These are phyloP conservation scores for Neocatenulostroma microsporum DNA, from an alignment of 2,329 filamentous ascomycete species.

Conservation along the genomic window DNA sequence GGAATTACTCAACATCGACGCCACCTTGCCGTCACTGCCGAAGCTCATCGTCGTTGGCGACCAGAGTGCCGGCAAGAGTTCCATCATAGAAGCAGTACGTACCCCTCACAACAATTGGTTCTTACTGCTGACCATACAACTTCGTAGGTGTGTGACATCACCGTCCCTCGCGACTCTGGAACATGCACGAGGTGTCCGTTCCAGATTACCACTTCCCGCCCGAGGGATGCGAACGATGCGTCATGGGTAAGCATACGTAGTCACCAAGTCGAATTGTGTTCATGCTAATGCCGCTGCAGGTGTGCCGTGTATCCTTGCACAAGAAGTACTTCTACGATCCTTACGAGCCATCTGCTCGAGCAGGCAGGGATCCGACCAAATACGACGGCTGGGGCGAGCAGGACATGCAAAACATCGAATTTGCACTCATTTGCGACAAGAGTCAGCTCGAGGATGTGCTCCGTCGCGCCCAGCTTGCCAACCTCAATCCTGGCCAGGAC, in stretches of 20 bases:
- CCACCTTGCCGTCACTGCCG: conserved; percentile 59
- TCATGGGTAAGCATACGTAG: too few species aligned
- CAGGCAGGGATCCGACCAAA: conserved; percentile 40
- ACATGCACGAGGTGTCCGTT: conserved; percentile 73
- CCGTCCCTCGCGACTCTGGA: conserved; percentile 62
- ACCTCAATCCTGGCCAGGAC: conserved; percentile 57
- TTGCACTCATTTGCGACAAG: conserved; percentile 57
- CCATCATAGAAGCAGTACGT: conserved; percentile 38
- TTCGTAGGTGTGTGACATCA: conserved; percentile 48
- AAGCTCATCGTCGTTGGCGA: conserved; percentile 79
- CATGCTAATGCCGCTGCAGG: too few species aligned
- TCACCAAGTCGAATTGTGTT: too few species aligned
- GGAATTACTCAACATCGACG: conserved; percentile 63
- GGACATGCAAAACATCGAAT: too few species aligned
- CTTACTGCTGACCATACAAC: conserved; percentile 18
- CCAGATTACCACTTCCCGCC: conserved; percentile 60
- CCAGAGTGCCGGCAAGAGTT: conserved; percentile 74
- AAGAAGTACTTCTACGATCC: conserved; percentile 52
- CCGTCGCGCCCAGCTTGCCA: conserved; percentile 67
- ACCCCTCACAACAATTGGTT: background rate
- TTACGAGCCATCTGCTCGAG: conserved; percentile 41
- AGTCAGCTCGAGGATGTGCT: conserved; percentile 59
- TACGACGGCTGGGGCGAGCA: conserved; percentile 7
- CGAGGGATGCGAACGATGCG: conserved; percentile 47
- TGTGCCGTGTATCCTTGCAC: background rate